Conservation (phyloP, 345 rosid species). For the Corchorus olitorius region DNA sequence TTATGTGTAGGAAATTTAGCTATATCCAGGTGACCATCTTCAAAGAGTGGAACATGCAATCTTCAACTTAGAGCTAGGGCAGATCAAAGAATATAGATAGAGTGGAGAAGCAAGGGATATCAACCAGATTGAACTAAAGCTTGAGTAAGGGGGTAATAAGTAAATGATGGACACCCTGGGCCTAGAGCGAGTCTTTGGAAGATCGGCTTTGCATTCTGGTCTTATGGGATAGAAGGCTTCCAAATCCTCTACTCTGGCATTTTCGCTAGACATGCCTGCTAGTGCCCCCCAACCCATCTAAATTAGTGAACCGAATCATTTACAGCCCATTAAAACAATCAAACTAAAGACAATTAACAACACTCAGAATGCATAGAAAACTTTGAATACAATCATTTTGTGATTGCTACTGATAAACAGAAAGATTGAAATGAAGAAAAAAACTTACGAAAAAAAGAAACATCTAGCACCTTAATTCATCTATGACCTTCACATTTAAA, state of each 20-base stretch:
- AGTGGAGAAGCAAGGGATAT: conserved; percentile 1
- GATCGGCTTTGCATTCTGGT: conserved; percentile 64
- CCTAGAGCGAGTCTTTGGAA: conserved; percentile 75
- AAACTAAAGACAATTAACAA: conserved; percentile 3
- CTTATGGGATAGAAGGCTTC: conserved; percentile 73
- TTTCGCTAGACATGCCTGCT: conserved; percentile 33
- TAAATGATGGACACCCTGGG: conserved; percentile 48
- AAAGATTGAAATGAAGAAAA: conserved; percentile 10
- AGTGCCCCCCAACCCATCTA: conserved; percentile 44
- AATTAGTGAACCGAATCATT: conserved; percentile 13
- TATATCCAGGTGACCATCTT: conserved; percentile 84
- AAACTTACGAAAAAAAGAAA: not conserved
- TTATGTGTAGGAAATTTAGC: conserved; percentile 81
- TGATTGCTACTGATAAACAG: not conserved
- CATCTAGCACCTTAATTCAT: not conserved
- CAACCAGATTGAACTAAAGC: conserved; percentile 2
- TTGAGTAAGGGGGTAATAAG: not conserved
- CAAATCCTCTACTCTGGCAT: conserved; percentile 60
- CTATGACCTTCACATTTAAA: not conserved
- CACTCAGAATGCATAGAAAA: not conserved
- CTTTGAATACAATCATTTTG: no score
- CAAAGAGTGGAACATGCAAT: conserved; percentile 85
- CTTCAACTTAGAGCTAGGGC: conserved; percentile 68
- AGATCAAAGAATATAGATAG: not conserved
- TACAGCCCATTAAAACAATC: conserved; percentile 16